phyloP scores from a whole-genome alignment of 179 eudicot species.

The Silene noctiflora region DNA sequence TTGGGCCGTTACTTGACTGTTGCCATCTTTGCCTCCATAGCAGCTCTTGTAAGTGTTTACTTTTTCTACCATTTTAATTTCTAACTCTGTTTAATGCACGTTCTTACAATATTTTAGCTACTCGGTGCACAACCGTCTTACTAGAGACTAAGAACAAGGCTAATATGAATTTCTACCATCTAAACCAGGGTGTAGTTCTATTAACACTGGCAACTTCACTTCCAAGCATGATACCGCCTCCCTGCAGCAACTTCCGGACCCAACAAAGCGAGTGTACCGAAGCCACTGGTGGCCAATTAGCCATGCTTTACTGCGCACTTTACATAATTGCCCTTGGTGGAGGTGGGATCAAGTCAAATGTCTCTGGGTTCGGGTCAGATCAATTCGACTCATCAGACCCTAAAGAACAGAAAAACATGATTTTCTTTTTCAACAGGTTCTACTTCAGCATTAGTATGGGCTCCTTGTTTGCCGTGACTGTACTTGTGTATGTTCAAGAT shows the following conservation, averaged over 20 bases:
- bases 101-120: background rate
- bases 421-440: conserved; percentile 88
- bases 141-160: background rate
- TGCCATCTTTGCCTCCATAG: conserved; percentile 63
- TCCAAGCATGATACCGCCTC: conserved; percentile 81
- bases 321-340: conserved; percentile 86
- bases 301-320: conserved; percentile 71
- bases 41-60: conserved; percentile 59
- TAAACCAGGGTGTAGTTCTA: conserved; percentile 61
- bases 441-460: conserved; percentile 83
- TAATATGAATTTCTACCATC: background rate
- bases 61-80: background rate
- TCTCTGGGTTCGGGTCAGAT: conserved; percentile 93
- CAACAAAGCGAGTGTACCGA: conserved; percentile 41
- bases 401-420: conserved; percentile 77
- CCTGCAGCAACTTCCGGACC: conserved; percentile 49
- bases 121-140: no score
- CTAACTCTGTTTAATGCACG: background rate
- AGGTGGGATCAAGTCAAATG: conserved; percentile 92
- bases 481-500: conserved; percentile 81
- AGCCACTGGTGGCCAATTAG: conserved; percentile 67
- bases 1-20: conserved; percentile 88
- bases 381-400: conserved; percentile 78
- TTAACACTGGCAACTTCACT: conserved; percentile 73
- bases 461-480: conserved; percentile 78